These are phyloP conservation scores for Aspergillus sp. DNA, from an alignment of 2,329 filamentous ascomycete species.

Conservation along the genomic window DNA sequence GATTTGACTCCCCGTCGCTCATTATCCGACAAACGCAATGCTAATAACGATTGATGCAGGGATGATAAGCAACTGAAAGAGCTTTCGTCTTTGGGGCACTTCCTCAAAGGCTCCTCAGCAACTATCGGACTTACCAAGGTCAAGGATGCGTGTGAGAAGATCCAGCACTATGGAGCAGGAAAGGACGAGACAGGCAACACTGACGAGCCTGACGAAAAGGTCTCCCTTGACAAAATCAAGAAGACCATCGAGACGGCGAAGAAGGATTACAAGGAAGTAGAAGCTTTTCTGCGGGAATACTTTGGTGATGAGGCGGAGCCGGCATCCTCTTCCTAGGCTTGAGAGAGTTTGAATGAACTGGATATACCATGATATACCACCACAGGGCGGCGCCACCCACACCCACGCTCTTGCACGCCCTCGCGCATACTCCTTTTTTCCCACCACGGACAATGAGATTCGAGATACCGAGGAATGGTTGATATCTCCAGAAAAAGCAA, in stretches of 20 bases:
- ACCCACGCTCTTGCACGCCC: conserved; percentile 7
- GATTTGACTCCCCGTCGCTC: conserved; percentile 39
- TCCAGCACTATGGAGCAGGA: conserved; percentile 85
- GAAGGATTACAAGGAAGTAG: conserved; percentile 74
- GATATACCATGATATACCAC: conserved; percentile 26
- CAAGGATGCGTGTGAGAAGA: conserved; percentile 92
- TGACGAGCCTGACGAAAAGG: conserved; percentile 67
- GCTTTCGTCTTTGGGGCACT: conserved; percentile 87
- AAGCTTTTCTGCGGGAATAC: conserved; percentile 71
- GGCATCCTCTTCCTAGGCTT: conserved; percentile 4
- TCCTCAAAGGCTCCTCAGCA: conserved; percentile 95
- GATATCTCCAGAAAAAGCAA: neutral
- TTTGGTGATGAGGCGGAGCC: conserved; percentile 56
- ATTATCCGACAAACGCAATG: neutral
- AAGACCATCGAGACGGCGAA: conserved; percentile 74
- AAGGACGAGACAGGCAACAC: conserved; percentile 76
- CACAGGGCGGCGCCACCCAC: conserved; percentile 19
- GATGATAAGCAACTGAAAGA: conserved; percentile 69
- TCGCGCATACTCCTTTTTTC: conserved; percentile 6
- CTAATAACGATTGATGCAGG: conserved; percentile 50
- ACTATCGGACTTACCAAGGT: conserved; percentile 90
- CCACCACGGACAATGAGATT: conserved; percentile 14
- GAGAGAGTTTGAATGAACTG: conserved; percentile 20
- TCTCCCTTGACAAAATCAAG: conserved; percentile 71
- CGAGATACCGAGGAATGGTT: neutral